A percentile compares a stretch with the other conserved stretches of the same genome.
phyloP scores from a whole-genome alignment of 139 green algal species.

The Chlamydomonas sp. region DNA sequence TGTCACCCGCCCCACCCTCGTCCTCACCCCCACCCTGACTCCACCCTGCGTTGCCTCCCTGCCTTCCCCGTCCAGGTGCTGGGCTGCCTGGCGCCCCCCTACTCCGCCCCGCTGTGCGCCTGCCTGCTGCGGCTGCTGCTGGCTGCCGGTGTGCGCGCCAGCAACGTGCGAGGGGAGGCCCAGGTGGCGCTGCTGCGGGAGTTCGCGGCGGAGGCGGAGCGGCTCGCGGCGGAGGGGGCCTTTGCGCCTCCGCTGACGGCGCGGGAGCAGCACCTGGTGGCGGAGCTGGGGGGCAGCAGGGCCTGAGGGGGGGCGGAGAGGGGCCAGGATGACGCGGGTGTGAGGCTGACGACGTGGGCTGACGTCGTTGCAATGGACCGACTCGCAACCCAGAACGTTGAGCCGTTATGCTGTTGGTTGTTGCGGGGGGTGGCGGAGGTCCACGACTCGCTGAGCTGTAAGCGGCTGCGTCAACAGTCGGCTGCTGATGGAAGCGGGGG shows the following conservation, averaged over 20 bases:
- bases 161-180: constrained; percentile 13
- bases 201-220: constrained; percentile 19
- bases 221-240: neutral
- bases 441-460: too few relatives aligned
- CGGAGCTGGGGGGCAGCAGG: constrained; percentile 19
- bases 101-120: neutral
- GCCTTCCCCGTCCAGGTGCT: neutral
- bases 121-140: constrained; percentile 32
- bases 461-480: too few relatives aligned
- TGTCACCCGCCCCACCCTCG: neutral
- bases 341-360: too few relatives aligned
- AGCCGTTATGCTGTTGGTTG: too few relatives aligned
- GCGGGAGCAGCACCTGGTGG: constrained; percentile 21
- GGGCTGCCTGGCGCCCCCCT: constrained; percentile 4
- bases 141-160: constrained; percentile 15
- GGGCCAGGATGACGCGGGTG: too few relatives aligned
- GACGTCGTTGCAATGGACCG: too few relatives aligned
- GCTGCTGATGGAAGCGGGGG: too few relatives aligned
- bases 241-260: constrained; percentile 1
- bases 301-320: too few relatives aligned
- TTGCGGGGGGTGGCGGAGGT: too few relatives aligned
- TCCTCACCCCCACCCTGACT: neutral
- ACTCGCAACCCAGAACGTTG: too few relatives aligned
- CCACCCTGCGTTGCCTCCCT: neutral
- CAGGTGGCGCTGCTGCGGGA: constrained; percentile 33